Conservation (phyloP, 148 eudicot genomes). For the Pouteria glomerata region DNA sequence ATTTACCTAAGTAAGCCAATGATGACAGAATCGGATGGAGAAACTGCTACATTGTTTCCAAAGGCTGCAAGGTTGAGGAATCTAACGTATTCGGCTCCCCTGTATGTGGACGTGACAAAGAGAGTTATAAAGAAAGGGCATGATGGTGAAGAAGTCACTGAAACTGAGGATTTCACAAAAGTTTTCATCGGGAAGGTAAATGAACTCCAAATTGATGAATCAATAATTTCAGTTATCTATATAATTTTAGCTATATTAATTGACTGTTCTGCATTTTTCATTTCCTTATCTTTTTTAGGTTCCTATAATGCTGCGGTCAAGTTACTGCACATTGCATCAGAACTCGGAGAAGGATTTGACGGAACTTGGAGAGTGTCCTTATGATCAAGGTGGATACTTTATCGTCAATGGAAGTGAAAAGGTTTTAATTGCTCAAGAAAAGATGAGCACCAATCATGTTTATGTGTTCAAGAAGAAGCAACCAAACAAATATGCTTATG, state of each 20-base stretch:
- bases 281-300: conserved; percentile 39
- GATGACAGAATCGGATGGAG: conserved; percentile 77
- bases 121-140: conserved; percentile 84
- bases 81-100: conserved; percentile 86
- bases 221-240: no score
- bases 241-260: background rate
- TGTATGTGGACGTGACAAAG: conserved; percentile 88
- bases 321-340: conserved; percentile 74
- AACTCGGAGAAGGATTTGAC: conserved; percentile 93
- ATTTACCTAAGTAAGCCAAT: conserved; percentile 63
- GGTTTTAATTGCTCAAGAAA: conserved; percentile 79
- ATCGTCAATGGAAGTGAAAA: conserved; percentile 80
- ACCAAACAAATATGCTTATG: conserved; percentile 58
- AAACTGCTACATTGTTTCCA: conserved; percentile 88
- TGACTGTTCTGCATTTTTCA: background rate
- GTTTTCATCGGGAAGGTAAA: conserved; percentile 93
- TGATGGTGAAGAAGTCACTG: conserved; percentile 90
- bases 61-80: conserved; percentile 95
- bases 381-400: conserved; percentile 83
- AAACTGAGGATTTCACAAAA: conserved; percentile 80
- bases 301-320: conserved; percentile 94
- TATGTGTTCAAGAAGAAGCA: conserved; percentile 67
- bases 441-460: conserved; percentile 82
- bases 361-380: conserved; percentile 95
- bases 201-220: no score